Evolutionary conservation across 108 stramenopile genomes (phyloP).

Genomic region (Chaetoceros muelleri): DNA sequence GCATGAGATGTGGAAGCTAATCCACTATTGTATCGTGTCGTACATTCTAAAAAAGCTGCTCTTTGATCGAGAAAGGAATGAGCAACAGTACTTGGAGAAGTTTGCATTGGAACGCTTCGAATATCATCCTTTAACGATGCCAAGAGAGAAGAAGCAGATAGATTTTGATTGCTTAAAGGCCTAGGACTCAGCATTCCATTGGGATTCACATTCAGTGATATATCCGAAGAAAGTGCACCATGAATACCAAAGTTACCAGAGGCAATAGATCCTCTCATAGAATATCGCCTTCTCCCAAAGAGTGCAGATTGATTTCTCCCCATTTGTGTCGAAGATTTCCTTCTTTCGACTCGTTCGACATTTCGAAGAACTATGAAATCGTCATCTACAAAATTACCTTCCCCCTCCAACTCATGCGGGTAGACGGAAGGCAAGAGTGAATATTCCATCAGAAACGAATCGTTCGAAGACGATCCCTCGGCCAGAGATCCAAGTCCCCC

Average conservation of each 20-base stretch:
- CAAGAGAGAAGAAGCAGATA: not conserved
- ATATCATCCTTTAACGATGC: not conserved
- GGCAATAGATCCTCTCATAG: not conserved
- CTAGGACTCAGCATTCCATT: not conserved
- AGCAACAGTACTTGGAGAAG: not conserved
- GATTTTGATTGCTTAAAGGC: not conserved
- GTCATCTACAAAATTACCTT: not conserved
- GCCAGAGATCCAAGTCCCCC: not conserved
- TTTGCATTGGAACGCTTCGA: too few relatives aligned
- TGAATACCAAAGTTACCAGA: not conserved
- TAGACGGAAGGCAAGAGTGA: not conserved
- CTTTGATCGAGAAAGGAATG: not conserved
- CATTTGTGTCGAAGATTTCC: not conserved
- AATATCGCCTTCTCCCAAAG: not conserved
- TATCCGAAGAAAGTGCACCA: too few relatives aligned
- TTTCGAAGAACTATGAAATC: not conserved
- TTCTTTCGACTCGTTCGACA: not conserved
- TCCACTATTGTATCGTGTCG: not conserved
- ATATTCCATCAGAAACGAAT: not conserved
- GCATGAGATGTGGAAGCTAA: slow-evolving; percentile 32
- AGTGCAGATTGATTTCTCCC: not conserved
- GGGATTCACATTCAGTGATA: too few relatives aligned
- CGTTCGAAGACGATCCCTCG: not conserved
- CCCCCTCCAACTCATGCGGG: not conserved
- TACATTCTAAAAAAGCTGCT: not conserved